Evolutionary conservation across 1,284 basidiomycete species (phyloP), one percentile per base, ranked within the genome.

Genomic region (Wolfiporia cocos): DNA sequence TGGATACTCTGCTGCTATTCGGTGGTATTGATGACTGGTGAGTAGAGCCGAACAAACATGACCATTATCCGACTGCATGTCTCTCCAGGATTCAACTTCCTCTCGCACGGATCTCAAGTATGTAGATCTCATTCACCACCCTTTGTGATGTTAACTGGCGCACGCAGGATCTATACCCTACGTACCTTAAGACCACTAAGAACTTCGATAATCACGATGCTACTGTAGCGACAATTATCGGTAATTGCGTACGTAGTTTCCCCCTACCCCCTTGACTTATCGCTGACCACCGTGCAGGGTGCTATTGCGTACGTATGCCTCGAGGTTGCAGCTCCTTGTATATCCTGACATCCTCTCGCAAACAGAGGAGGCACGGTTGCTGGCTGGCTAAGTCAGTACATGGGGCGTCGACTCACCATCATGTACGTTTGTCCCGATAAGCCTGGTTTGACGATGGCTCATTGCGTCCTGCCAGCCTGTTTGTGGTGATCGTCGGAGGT

Each of bases 1-100:
- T 96, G 93, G 92, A 54, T 84, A 14, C 64, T 89, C 22, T 91
- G 84, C 62, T 81, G 97, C 47, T 97, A 94, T 60, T 86, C 86
- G 1, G 70, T 86, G 7, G 58, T 90, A 34, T 68, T 90, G 37
- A 87, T 88, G 84, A 79, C 79, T 2, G 85, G 84, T 83, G 49
- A 19, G 79, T 62, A 29, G n/a, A n/a, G n/a, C n/a, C n/a, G n/a
- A n/a, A n/a, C n/a, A n/a, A n/a, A n/a, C n/a, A n/a, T n/a, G n/a
- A n/a, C 28, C 28, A 9, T 19, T 15, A 19, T 34, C 7, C 41
- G 42, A 17, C 18, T 41, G 12, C 23, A 19, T 34, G 26, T 39
- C 41, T 18, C 40, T 47, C 58, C n/a, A 77, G 85, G 86, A 5
- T 92, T 96, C 76, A 96, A 94, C 70, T 97, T 97, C 73, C 70